These are phyloP conservation scores for Xylaria digitata DNA, from an alignment of 2,329 filamentous ascomycete species.

Conservation along the genomic window DNA sequence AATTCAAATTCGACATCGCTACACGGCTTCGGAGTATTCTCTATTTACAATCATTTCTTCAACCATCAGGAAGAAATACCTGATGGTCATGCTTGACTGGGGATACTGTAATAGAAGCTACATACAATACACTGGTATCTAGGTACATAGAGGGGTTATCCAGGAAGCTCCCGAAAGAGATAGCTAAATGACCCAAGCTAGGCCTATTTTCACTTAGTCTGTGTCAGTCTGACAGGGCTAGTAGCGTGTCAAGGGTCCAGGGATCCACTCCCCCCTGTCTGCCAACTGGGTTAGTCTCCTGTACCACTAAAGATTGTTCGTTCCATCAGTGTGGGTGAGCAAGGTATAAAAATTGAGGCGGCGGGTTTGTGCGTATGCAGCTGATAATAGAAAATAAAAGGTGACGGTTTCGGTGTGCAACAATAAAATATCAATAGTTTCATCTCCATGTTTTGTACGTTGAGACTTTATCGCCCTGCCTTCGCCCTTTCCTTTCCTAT, in stretches of 20 bases:
- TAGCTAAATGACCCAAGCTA: not conserved
- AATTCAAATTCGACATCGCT: not conserved
- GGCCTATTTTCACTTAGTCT: not conserved
- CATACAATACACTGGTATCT: too few relatives aligned
- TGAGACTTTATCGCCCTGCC: not conserved
- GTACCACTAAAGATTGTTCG: not conserved
- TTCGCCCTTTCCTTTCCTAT: not conserved
- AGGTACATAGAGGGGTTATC: too few relatives aligned
- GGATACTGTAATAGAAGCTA: too few relatives aligned
- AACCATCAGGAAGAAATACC: not conserved
- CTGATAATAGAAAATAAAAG: constrained; percentile 11
- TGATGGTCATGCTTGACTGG: too few relatives aligned
- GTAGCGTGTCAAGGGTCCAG: constrained; percentile 5
- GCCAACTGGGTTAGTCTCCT: not conserved
- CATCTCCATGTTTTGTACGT: too few relatives aligned
- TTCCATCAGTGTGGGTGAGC: not conserved
- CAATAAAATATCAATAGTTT: not conserved
- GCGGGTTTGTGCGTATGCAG: constrained; percentile 4
- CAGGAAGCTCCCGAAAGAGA: too few relatives aligned
- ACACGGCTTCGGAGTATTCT: not conserved
- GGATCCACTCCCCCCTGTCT: constrained; percentile 9
- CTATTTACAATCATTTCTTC: constrained; percentile 5
- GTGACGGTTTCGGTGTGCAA: not conserved
- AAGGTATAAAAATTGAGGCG: constrained; percentile 20
- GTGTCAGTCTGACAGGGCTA: not conserved